Evolutionary conservation across 371 early-diverging fungal genomes (phyloP).

Genomic region (Mucor mucedo): DNA sequence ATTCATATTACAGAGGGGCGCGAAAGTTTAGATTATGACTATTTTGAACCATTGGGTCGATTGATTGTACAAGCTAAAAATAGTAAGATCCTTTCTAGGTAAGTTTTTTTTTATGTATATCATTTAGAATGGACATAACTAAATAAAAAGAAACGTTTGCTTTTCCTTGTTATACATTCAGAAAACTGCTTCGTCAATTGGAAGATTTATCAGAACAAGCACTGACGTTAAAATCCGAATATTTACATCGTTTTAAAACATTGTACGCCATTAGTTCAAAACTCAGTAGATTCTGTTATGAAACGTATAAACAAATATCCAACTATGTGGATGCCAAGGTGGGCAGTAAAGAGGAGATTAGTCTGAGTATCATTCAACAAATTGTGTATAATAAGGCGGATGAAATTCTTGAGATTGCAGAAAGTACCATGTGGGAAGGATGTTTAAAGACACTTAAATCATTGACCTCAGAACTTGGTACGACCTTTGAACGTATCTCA

Average conservation of each 20-base stretch:
- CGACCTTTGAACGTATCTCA: constrained; percentile 46
- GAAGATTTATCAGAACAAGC: constrained; percentile 67
- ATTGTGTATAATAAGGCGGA: constrained; percentile 58
- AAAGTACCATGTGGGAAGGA: constrained; percentile 69
- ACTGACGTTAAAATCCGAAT: constrained; percentile 58
- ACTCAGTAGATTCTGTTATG: constrained; percentile 52
- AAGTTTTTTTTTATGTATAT: constrained; percentile 1
- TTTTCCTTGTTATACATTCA: constrained; percentile 2
- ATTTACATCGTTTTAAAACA: constrained; percentile 57
- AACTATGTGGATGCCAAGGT: constrained; percentile 37
- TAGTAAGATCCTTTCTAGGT: constrained; percentile 64
- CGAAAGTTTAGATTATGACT: constrained; percentile 60
- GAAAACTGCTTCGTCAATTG: constrained; percentile 70
- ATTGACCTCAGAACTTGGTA: constrained; percentile 50
- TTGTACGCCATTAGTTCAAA: constrained; percentile 56
- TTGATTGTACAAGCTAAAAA: constrained; percentile 65
- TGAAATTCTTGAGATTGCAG: constrained; percentile 56
- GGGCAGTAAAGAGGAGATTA: constrained; percentile 51
- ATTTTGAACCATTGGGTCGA: constrained; percentile 61
- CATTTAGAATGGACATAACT: not conserved
- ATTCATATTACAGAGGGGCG: constrained; percentile 48
- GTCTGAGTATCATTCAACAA: constrained; percentile 51
- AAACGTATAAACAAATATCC: constrained; percentile 40
- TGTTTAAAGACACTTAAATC: constrained; percentile 57
- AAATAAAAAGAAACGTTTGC: too few relatives aligned